Evolutionary conservation across 169 alveolate genomes (phyloP), one percentile per base, ranked within the genome.

Genomic region (Plasmodium gonderi): DNA sequence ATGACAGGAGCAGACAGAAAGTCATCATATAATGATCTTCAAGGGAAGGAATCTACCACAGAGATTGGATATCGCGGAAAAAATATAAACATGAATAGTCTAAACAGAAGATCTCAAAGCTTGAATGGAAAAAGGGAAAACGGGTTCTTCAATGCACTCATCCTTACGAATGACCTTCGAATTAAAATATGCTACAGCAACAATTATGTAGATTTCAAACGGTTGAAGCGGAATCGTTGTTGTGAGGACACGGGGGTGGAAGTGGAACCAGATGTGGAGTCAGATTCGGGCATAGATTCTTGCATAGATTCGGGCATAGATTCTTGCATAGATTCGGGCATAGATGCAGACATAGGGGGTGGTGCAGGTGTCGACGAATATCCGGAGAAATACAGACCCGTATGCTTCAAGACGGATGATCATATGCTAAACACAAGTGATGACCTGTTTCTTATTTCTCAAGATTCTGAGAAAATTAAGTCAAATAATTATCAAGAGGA

Each of bases 401-500:
- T 12, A 12, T 44, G 20, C 31, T 31, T n/a, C 36, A 49, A 45
- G 6, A 51, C 60, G 1, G 47, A 68, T 23, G 75, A 72, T 6
- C 42, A 33, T 38, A 8, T 82, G 36, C 44, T 68, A 47, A 72
- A 69, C 42, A 31, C 75, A 5, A 72, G 92, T 72, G 92, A 82
- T 72, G 79, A 80, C 26, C 77, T 82, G 64, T 82, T 82, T 72
- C 77, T 82, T 38, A 82, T 82, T 40, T 82, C 92, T 38, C 20
- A 69, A 20, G 92, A 82, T 49, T 82, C 92, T 14, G 92, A 82
- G n/a, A 82, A 69, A 60, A 82, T 68, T 38, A 82, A 49, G 64
- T 45, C 76, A 45, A 69, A 38, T 64, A 29, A 26, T 47, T n/a
- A 17, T 9, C 47, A 20, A 11, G 36, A 80, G 49, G 33, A 69